Evolutionary conservation across 352 stramenopile species (phyloP).

Genomic region (Phytophthora cryptogea): DNA sequence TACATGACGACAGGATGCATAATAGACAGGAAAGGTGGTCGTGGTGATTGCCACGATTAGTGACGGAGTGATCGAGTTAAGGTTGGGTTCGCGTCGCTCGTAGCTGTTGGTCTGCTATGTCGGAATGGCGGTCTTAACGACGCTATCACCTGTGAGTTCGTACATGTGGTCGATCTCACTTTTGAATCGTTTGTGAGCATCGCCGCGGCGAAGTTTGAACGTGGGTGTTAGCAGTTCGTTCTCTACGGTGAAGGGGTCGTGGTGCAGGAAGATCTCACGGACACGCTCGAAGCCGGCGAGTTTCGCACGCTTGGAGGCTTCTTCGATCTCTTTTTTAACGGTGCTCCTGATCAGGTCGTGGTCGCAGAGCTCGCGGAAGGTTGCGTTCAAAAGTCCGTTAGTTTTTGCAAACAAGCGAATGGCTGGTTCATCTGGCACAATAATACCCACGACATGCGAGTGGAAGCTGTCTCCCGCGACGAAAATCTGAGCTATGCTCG

Average conservation of each 20-base stretch:
- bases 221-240: constrained; percentile 97
- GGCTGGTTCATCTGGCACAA: constrained; percentile 81
- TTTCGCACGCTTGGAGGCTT: constrained; percentile 51
- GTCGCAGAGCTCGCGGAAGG: constrained; percentile 58
- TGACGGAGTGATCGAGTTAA: constrained; percentile 4
- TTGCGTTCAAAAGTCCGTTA: constrained; percentile 32
- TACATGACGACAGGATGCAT: constrained; percentile 24
- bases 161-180: constrained; percentile 77
- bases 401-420: constrained; percentile 40
- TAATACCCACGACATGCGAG: constrained; percentile 93
- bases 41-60: background rate
- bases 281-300: constrained; percentile 95
- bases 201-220: constrained; percentile 94
- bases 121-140: constrained; percentile 42
- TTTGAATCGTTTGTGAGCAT: constrained; percentile 66
- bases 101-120: constrained; percentile 12
- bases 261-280: constrained; percentile 90
- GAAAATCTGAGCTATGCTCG: constrained; percentile 94
- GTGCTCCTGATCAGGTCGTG: constrained; percentile 45
- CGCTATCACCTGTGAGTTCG: constrained; percentile 54
- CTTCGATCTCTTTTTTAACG: constrained; percentile 58
- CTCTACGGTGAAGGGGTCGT: constrained; percentile 91
- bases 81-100: background rate
- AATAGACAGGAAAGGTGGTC: constrained; percentile 19
- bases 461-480: constrained; percentile 97